Evolutionary conservation across 2,329 filamentous ascomycete species (phyloP).

Genomic region (Nothophoma quercina): DNA sequence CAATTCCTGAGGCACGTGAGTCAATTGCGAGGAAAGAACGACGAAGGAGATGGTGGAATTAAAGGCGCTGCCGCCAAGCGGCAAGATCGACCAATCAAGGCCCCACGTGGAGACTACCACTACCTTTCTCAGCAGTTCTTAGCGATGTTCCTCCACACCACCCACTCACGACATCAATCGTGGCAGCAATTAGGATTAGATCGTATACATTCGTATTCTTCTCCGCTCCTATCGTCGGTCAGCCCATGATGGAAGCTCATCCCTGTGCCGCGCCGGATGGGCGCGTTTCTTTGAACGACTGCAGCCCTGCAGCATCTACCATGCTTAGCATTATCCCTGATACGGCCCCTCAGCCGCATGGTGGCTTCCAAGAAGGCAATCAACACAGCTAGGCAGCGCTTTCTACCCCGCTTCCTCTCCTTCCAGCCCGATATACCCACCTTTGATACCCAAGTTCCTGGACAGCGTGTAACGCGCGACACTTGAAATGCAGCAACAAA

Average conservation of each 20-base stretch:
- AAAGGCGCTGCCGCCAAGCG: conserved; percentile 10
- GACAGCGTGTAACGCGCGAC: neutral
- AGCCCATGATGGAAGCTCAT: neutral
- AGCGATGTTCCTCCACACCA: conserved; percentile 7
- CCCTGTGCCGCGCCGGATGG: neutral
- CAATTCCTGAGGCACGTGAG: neutral
- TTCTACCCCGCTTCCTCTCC: conserved; percentile 5
- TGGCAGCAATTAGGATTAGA: neutral
- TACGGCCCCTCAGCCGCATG: conserved; percentile 3
- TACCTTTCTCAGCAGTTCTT: conserved; percentile 1
- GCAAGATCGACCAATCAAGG: conserved; percentile 7
- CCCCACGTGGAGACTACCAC: conserved; percentile 5
- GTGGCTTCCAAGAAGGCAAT: conserved; percentile 3
- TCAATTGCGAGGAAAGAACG: neutral
- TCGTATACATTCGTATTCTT: neutral
- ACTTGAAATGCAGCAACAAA: conserved; percentile 8
- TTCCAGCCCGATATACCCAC: conserved; percentile 1
- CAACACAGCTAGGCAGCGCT: neutral
- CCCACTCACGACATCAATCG: neutral
- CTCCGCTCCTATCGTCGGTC: conserved; percentile 5
- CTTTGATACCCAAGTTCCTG: conserved; percentile 2
- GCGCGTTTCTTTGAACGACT: neutral
- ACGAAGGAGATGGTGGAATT: neutral
- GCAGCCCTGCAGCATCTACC: neutral
- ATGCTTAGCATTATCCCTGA: neutral